Evolutionary conservation across 441 rosid genomes (phyloP), one percentile per base, ranked within the genome.

Genomic region (Populus tomentosa): DNA sequence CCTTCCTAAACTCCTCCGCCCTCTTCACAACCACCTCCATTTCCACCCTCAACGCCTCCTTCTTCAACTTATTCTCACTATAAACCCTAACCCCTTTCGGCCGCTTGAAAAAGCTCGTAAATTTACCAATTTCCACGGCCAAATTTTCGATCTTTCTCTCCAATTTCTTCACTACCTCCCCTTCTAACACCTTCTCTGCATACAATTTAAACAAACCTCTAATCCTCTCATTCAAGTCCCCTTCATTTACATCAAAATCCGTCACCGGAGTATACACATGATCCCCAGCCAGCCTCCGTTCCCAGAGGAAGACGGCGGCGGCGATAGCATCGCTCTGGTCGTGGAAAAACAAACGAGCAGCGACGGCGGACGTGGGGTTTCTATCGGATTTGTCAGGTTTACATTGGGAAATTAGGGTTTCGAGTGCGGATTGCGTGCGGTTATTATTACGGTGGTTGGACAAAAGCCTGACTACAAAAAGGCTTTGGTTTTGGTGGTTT

Each of bases 1-100:
- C 80, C 30, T 0, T 21, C 67, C 61, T 80, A 46, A 80, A 80
- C 77, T 76, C 83, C 71, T 76, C 75, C 36, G 62, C 35, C 56
- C 71, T 72, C 74, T 20, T 72, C 14, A 62, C 30, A 72, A 72
- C n/a, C 28, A 42, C 80, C 9, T 76, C 77, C 61, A 1, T 59
- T 10, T 80, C 83, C 8, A 28, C 77, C 10, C 18, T 16, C 32
- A 80, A 62, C 4, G 26, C n/a, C 26, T 72, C 62, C 77, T 35
- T 42, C 64, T 3, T 72, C 28, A 0, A 67, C 6, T 62, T 9
- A 59, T 8, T 10, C 30, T 42, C 71, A 8, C 2, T 5, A 5
- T 32, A 30, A 21, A 0, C 33, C 2, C 24, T 46, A 24, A 68
- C 0, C 3, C 3, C 0, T 11, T 6, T 21, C 3, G 3, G 33